Base-by-base conservation (phyloP, 352 stramenopile species). In the Pythium plurisporium region DNA sequence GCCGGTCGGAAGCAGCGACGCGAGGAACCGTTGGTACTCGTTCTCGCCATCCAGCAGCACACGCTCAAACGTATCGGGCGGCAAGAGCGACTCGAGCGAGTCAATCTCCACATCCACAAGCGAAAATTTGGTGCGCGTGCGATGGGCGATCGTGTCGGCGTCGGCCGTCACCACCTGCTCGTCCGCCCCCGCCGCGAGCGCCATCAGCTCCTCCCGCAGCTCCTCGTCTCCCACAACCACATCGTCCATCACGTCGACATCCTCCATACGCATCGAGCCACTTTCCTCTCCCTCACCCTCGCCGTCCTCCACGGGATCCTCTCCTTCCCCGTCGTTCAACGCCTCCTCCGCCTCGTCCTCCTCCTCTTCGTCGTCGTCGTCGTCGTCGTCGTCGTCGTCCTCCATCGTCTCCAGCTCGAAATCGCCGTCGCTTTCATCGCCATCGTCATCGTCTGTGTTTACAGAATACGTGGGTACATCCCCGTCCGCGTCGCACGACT, bases 21-120 rank as follows among this genome's bases (percentile, higher is more conserved):
- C 74, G 44, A 94, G 56, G 54, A 94, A 94, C 17, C 82, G 80
- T 70, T 91, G 85, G 64, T 94, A 94, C 50, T 90, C 82, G 48
- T 86, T 80, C 25, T 89, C 71, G 1, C 52, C 60, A 11, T 50
- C 43, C 14, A 67, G 41, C 8, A 70, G 30, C n/a, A 60, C 34
- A 26, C 5, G 38, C 9, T 86, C 72, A 5, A 45, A 30, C n/a
- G 45, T 43, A 33, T 65, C 62, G 4, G 55, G 55, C 5, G 75
- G 72, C 11, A 92, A 56, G 14, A 70, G 73, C 20, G 78, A 75
- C 62, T 92, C 82, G 20, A 92, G 70, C 48, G 68, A 73, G 59
- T 89, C 79, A 48, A 92, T 83, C 15, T 73, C 67, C 9, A 92
- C 82, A 53, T 89, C 70, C 47, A 87, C 78, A 30, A 92, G 76